These are phyloP conservation scores for Saccharomycopsis babjevae DNA, from an alignment of 805 yeast genomes.

Conservation along the genomic window DNA sequence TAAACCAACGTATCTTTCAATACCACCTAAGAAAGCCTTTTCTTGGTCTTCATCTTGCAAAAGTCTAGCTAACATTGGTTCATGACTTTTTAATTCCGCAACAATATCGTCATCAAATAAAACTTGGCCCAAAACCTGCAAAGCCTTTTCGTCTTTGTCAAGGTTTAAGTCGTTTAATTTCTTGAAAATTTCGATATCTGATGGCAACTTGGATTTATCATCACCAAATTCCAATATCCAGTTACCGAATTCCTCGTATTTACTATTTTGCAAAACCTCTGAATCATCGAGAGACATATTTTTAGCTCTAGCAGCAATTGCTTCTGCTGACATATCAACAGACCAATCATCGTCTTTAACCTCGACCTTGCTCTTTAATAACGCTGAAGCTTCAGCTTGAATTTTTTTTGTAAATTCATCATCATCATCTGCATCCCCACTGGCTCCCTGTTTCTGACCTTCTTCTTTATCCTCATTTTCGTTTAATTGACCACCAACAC, in stretches of 20 bases:
- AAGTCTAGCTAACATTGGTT: conserved; percentile 73
- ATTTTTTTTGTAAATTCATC: conserved; percentile 35
- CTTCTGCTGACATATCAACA: conserved; percentile 18
- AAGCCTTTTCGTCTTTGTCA: conserved; percentile 59
- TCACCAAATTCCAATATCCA: conserved; percentile 30
- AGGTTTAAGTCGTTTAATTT: conserved; percentile 75
- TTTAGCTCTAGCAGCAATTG: conserved; percentile 18
- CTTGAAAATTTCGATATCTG: conserved; percentile 87
- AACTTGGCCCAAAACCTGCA: conserved; percentile 87
- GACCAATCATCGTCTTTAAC: conserved; percentile 18
- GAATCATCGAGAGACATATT: conserved; percentile 32
- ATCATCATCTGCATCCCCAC: conserved; percentile 38
- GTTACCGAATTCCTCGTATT: conserved; percentile 24
- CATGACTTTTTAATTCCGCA: conserved; percentile 48
- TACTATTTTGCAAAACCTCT: conserved; percentile 61
- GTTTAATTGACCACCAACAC: conserved; percentile 26
- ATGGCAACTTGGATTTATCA: conserved; percentile 52
- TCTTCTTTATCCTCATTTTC: conserved; percentile 1
- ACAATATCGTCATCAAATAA: conserved; percentile 72
- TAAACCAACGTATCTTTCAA: conserved; percentile 85
- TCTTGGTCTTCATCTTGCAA: conserved; percentile 61
- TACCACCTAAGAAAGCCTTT: conserved; percentile 87
- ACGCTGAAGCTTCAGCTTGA: conserved; percentile 31
- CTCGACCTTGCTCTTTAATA: conserved; percentile 1
- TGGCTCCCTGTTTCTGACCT: neutral